Conservation (phyloP, 495 filamentous ascomycete species). For the Trichocladium antarcticum region DNA sequence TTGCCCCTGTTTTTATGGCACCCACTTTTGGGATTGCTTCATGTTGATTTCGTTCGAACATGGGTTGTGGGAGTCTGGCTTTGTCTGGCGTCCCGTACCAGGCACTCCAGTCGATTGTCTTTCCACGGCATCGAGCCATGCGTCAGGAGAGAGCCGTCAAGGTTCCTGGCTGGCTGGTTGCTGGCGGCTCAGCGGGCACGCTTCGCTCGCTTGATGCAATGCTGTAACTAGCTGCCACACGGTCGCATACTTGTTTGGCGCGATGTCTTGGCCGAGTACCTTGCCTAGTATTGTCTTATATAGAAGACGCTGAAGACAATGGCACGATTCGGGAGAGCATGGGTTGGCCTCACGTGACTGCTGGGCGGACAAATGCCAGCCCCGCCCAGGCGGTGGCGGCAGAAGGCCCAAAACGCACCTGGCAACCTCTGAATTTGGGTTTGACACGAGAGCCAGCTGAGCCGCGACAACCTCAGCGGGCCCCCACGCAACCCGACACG, state of each 20-base stretch:
- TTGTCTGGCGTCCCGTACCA: too few species aligned
- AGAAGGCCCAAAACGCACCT: slow-evolving; percentile 2
- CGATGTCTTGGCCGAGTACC: too few species aligned
- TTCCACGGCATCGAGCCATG: too few species aligned
- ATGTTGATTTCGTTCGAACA: too few species aligned
- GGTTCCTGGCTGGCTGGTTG: background rate
- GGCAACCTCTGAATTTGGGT: slow-evolving; percentile 8
- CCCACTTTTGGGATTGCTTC: too few species aligned
- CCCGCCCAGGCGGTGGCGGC: slow-evolving; percentile 9
- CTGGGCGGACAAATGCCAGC: background rate
- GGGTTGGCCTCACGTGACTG: slow-evolving; percentile 8
- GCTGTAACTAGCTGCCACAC: background rate
- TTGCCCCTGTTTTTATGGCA: too few species aligned
- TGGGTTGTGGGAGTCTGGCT: too few species aligned
- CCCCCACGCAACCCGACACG: background rate
- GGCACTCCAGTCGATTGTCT: too few species aligned
- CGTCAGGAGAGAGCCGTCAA: too few species aligned
- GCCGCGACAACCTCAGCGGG: background rate
- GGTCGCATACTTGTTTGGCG: too few species aligned
- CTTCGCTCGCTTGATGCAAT: background rate
- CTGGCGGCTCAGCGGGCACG: background rate
- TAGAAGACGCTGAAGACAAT: background rate
- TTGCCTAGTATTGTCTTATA: too few species aligned
- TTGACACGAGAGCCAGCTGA: background rate
- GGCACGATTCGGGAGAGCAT: background rate